Conservation (phyloP, 176 grass and related monocot genomes). For the Sorghum bicolor region Sorghum_bicolor_NCBIv3 NC_012878.2:5578501-5579000, state of each 20-base stretch:
- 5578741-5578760: conserved; percentile 39
- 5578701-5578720: not conserved
- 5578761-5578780: not conserved
- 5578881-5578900: conserved; percentile 25
- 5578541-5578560: too few relatives aligned
- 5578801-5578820: conserved; percentile 56
- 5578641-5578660: too few relatives aligned
- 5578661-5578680: too few relatives aligned
- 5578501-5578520: too few relatives aligned
- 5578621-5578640: too few relatives aligned
- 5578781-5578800: conserved; percentile 42
- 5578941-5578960: conserved; percentile 47
- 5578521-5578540: too few relatives aligned
- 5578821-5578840: conserved; percentile 65
- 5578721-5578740: conserved; percentile 36
- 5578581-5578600: too few relatives aligned
- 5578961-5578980: conserved; percentile 34
- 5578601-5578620: too few relatives aligned
- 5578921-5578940: not conserved
- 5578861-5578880: conserved; percentile 20
- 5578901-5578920: conserved; percentile 15
- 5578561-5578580: too few relatives aligned
- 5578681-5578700: too few relatives aligned
- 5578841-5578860: conserved; percentile 50
- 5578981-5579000: conserved; percentile 36